Percentiles rank a stretch among this genome's conserved stretches.
Evolutionary conservation across 768 basidiomycete genomes (phyloP).

Genomic region (Hygrocybe punicea): DNA sequence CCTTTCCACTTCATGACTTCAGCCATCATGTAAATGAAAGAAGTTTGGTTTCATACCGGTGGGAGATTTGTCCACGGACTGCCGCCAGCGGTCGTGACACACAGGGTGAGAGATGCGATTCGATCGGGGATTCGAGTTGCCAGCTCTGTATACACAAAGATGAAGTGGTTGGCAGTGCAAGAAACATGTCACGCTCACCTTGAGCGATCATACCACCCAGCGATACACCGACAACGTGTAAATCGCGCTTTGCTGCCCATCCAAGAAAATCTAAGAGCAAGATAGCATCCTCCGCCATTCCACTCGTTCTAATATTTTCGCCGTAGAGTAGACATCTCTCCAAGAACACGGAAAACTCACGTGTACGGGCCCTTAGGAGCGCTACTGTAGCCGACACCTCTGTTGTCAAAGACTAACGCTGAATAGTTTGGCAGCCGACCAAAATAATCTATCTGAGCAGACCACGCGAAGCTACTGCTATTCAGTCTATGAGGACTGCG

Average conservation of each 20-base stretch:
- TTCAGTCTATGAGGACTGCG: constrained; percentile 46
- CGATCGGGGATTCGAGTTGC: constrained; percentile 62
- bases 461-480: constrained; percentile 61
- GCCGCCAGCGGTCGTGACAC: constrained; percentile 70
- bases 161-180: background rate
- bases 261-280: constrained; percentile 65
- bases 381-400: constrained; percentile 75
- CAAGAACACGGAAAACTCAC: constrained; percentile 41
- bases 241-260: constrained; percentile 58
- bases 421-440: constrained; percentile 51
- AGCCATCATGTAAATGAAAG: background rate
- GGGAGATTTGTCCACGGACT: constrained; percentile 56
- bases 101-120: constrained; percentile 61
- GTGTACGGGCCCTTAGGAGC: constrained; percentile 73
- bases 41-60: constrained; percentile 44
- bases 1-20: constrained; percentile 39
- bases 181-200: constrained; percentile 37
- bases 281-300: constrained; percentile 74
- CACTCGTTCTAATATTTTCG: constrained; percentile 54
- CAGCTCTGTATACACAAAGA: constrained; percentile 57
- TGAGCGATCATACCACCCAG: constrained; percentile 85
- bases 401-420: constrained; percentile 76
- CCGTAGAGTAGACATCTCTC: background rate
- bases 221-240: constrained; percentile 73
- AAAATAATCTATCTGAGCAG: constrained; percentile 62